Evolutionary conservation across 2,329 filamentous ascomycete species (phyloP).

Genomic region (Fusarium sp.): DNA sequence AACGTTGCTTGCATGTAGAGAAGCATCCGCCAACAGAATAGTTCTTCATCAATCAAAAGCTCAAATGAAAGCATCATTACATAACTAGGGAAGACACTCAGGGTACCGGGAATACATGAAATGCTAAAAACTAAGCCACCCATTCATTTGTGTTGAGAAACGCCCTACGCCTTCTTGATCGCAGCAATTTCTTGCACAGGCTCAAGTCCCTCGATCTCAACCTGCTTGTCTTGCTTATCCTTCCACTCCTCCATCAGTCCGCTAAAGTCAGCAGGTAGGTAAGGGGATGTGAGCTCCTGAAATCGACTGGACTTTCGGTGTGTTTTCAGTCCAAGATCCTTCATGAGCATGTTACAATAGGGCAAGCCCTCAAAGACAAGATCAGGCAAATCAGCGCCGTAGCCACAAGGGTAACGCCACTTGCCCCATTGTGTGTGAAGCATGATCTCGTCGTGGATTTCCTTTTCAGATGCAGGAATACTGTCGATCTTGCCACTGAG

Average conservation of each 20-base stretch:
- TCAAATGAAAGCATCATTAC: too few species aligned
- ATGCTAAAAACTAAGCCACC: too few species aligned
- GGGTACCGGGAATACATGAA: too few species aligned
- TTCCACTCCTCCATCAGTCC: constrained; percentile 51
- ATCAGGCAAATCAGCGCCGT: constrained; percentile 73
- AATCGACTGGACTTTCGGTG: constrained; percentile 32
- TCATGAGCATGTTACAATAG: constrained; percentile 69
- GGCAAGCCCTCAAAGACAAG: constrained; percentile 83
- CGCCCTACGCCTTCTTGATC: constrained; percentile 12
- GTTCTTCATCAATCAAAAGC: too few species aligned
- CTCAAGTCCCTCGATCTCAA: constrained; percentile 1
- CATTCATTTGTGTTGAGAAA: too few species aligned
- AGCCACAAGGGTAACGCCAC: constrained; percentile 78
- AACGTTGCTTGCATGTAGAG: too few species aligned
- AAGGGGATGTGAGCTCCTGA: constrained; percentile 38
- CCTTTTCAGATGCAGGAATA: constrained; percentile 52
- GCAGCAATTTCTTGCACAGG: constrained; percentile 2
- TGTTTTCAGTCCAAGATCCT: constrained; percentile 72
- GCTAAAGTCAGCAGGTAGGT: constrained; percentile 45
- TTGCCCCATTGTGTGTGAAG: constrained; percentile 77
- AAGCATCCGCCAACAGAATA: too few species aligned
- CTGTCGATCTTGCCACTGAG: constrained; percentile 64
- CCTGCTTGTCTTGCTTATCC: neutral
- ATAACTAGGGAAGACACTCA: too few species aligned
- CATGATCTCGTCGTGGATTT: constrained; percentile 68